Evolutionary conservation across 129 eudicot genomes (phyloP), one percentile per base, ranked within the genome.

Genomic region (Oenanthe sinensis): DNA sequence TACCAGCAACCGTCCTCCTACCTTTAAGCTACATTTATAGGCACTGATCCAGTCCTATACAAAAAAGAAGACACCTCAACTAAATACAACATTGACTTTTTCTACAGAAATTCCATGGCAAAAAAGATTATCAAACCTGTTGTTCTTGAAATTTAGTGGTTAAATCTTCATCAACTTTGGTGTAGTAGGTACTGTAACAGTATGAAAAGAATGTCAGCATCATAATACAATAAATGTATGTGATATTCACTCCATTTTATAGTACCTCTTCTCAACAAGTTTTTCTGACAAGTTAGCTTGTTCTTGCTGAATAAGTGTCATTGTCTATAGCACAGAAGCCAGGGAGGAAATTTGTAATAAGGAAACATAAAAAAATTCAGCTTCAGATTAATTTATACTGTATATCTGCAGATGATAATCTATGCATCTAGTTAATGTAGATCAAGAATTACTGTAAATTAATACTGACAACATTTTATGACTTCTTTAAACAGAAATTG

Each of bases 241-340:
- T 16, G 22, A 33, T 36, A 36, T 5, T 16, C 11, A 70, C 11
- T 33, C 22, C 28, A 26, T 4, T 63, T 15, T 36, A 15, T 7
- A 17, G 46, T 70, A 70, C 98, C 97, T 83, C 85, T 81, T 88
- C 78, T 89, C 91, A 69, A n/a, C 83, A 74, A 86, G 83, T 85
- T 88, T 91, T 82, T 87, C 74, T 46, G 93, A 85, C 83, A 85
- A 63, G 84, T 80, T 86, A 77, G 75, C 82, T 82, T 77, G 85
- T 85, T 93, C 96, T 82, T 89, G 97, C 81, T 89, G 90, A 73
- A 93, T 85, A 74, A 93, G 90, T 82, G 91, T 90, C 87, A 91
- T 76, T 72, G 98, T 86, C 98, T 93, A 81, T 75, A 49, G 45
- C 58, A 79, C 71, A 75, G 60, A 78, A 84, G 79, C 75, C 74